These are phyloP conservation scores for Aspergillus carlsbadensis DNA, from an alignment of 495 filamentous ascomycete genomes.

Conservation along the genomic window DNA sequence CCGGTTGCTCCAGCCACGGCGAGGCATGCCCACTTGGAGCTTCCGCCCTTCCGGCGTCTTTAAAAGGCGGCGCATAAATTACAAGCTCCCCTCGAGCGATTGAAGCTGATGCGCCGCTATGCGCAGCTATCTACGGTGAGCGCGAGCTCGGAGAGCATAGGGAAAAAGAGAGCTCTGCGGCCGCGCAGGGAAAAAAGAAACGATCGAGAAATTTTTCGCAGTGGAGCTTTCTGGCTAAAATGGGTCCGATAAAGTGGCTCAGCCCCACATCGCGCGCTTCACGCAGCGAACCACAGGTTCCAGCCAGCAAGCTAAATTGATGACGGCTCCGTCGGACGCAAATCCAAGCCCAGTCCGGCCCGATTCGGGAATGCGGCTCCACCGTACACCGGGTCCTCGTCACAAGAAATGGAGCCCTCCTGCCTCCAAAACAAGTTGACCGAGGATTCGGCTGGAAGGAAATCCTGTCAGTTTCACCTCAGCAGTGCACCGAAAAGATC, in stretches of 20 bases:
- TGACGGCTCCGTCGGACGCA: slow-evolving; percentile 23
- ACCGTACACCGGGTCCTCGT: slow-evolving; percentile 20
- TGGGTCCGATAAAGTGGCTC: slow-evolving; percentile 26
- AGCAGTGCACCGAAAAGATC: too few species aligned
- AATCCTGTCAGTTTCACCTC: slow-evolving; percentile 9
- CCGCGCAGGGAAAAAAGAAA: slow-evolving; percentile 16
- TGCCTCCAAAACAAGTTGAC: slow-evolving; percentile 1
- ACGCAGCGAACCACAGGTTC: neutral
- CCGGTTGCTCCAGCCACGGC: slow-evolving; percentile 17
- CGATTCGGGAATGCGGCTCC: slow-evolving; percentile 32
- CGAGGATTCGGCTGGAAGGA: slow-evolving; percentile 17
- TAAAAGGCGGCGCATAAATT: too few species aligned
- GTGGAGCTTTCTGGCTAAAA: slow-evolving; percentile 16
- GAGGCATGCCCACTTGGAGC: slow-evolving; percentile 15
- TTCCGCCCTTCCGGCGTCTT: slow-evolving; percentile 2
- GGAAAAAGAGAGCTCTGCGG: too few species aligned
- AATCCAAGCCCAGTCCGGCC: slow-evolving; percentile 21
- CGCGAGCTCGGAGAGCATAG: too few species aligned
- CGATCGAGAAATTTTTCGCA: slow-evolving; percentile 13
- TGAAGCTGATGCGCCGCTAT: neutral
- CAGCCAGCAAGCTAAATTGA: slow-evolving; percentile 9
- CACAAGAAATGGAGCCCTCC: neutral
- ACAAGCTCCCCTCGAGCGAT: too few species aligned
- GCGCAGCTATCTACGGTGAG: neutral
- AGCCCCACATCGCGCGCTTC: slow-evolving; percentile 13